Evolutionary conservation across 768 basidiomycete species (phyloP).

Genomic region (Cystofilobasidium macerans): DNA sequence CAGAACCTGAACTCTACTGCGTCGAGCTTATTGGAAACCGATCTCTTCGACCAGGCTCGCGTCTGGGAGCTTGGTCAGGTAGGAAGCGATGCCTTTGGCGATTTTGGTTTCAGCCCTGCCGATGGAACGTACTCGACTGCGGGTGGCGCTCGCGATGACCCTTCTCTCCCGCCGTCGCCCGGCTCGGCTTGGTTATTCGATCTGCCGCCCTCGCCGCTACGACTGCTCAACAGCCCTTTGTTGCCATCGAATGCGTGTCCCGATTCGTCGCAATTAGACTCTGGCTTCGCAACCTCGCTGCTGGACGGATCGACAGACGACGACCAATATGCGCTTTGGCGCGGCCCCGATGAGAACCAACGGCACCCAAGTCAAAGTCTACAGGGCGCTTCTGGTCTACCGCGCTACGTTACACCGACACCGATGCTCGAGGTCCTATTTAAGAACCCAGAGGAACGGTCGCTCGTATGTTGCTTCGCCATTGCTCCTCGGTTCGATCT

Average conservation of each 20-base stretch:
- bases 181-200: too few relatives aligned
- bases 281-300: too few relatives aligned
- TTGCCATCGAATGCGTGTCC: too few relatives aligned
- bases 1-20: not conserved
- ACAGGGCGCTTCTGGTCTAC: not conserved
- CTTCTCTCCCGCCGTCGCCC: too few relatives aligned
- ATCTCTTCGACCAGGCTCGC: not conserved
- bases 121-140: too few relatives aligned
- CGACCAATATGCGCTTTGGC: not conserved
- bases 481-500: not conserved
- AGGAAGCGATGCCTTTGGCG: too few relatives aligned
- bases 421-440: not conserved
- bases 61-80: not conserved
- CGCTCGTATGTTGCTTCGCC: not conserved
- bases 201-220: too few relatives aligned
- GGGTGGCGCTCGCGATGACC: too few relatives aligned
- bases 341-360: too few relatives aligned
- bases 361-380: too few relatives aligned
- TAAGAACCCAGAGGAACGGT: not conserved
- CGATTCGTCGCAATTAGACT: too few relatives aligned
- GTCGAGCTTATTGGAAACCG: not conserved
- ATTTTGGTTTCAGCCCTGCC: not conserved
- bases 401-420: not conserved
- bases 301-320: not conserved
- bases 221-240: too few relatives aligned